Evolutionary conservation across 495 filamentous ascomycete species (phyloP), one percentile per base, ranked within the genome.

Genomic region (Ascobolus immersus): DNA sequence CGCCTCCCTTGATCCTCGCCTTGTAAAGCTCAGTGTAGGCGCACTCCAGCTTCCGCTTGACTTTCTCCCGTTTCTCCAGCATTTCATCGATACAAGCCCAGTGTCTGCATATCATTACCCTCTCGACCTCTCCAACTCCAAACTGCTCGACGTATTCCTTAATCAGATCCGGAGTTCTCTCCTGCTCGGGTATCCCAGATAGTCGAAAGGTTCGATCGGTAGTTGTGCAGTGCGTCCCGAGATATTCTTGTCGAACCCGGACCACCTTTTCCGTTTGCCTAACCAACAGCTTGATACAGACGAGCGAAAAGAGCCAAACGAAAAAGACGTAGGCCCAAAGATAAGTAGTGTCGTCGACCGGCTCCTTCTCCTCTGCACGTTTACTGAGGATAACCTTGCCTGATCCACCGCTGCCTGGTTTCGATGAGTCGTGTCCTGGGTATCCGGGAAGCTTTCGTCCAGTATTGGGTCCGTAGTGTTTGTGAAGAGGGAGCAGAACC

Each of bases 281-380:
- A 18, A 82, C 57, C 43, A 92, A 66, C 42, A 91, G 59, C 44
- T 78, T 91, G n/a, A 93, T 52, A 0, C 71, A 73, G 24, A 94
- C 52, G 0, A 59, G 67, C 11, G 71, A 84, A 50, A 94, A 94
- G 17, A 93, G 54, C 54, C 91, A 99, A 5, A 80, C 72, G 45
- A 94, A 93, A 17, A 72, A 57, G 7, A 93, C 60, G 47, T 93
- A 90, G 32, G 84, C 77, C 81, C 81, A 93, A n/a, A 93, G 57
- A 47, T 86, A 90, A 18, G 52, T 51, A 20, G 46, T 49, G 24
- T 55, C 49, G 5, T 39, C 27, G 14, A 45, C 44, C 35, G 45
- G 43, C 28, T 55, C 59, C 29, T 52, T 55, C 24, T 55, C 50
- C 11, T 51, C 41, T 12, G 36, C 13, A 17, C 11, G 34, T 11